Evolutionary conservation across 306 rosid genomes (phyloP), one percentile per base, ranked within the genome.

Genomic region (Coriaria nepalensis): DNA sequence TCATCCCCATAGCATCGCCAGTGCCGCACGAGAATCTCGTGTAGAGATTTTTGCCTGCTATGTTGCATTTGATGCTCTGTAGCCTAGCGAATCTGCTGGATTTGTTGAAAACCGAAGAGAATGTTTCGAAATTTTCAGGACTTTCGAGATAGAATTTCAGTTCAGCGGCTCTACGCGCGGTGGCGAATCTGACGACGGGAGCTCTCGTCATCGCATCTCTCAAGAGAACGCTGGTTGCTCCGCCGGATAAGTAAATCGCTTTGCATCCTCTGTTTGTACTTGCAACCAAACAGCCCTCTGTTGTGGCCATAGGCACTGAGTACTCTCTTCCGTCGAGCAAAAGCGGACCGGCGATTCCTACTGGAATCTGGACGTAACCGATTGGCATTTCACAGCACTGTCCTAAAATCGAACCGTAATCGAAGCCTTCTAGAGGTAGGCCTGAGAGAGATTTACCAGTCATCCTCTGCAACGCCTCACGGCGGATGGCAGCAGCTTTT

Each of bases 1-100:
- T 88, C 97, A 88, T 88, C 14, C 97, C 97, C 97, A 88, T 88
- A 7, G 97, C 97, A 20, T 88, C 97, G 3, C 95, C 97, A 0
- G 97, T 88, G 60, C 77, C 64, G 68, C 93, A 88, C 9, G 60
- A 39, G 69, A 88, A 88, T 61, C 97, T 81, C 47, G 69, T 68
- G 56, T 78, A 84, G 9, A 84, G 58, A 47, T 84, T 88, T 74
- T 79, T 88, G 10, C 97, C 97, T 8, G 93, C 95, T 2, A 88
- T 8, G 0, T 72, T 48, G 33, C 79, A 64, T 44, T 84, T 75
- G 2, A 88, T 66, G 7, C 9, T 60, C 50, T 88, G 95, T 8
- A 88, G 58, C 49, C 70, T 74, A 0, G 77, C 95, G 47, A 84
- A 88, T 60, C 97, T 75, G 67, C 97, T 88, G 39, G 97, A 84